Base-by-base conservation (phyloP, 1,284 basidiomycete species). In the Ceratobasidium sp. region DNA sequence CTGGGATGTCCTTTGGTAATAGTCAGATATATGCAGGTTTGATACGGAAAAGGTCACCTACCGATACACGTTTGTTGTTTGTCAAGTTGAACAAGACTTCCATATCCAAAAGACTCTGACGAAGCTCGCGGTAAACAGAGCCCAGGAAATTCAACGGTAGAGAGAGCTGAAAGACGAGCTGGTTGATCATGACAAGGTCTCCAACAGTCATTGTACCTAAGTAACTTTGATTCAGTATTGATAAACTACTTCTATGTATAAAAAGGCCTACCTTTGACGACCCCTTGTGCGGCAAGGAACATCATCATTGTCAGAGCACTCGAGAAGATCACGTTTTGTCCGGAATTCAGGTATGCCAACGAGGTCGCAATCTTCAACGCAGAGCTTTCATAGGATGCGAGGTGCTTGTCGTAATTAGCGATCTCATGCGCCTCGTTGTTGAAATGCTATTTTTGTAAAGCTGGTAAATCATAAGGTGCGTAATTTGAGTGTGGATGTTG, bases 131-230 rank as follows among this genome's bases (percentile, higher is more conserved):
- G 79, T 99, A 99, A 59, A 99, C 96, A 0, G 95, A 95, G 0
- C 97, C 97, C 71, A 99, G 84, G 83, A 99, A 99, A 83, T 98
- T 98, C 75, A 99, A 88, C 1, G 97, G 97, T 26, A 99, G 84
- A 0, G 95, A 97, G 0, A 99, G 85, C 81, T 99, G 98, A 84
- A 99, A 99, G 46, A 99, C 96, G n/a, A 99, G 87, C 80, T 98
- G 97, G 81, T 99, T 99, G 78, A 98, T 92, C 93, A 99, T 98
- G 75, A 99, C 98, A 23, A 99, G 87, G 80, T 99, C 97, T 11
- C 97, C 98, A 28, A 99, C 88, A 1, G 96, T 98, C 97, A 99
- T 98, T 0, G 94, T 95, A 13, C 96, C 96, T 94, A 74, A 13
- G 11, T 28, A 54, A 59, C 23, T 41, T 28, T 16, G 49, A n/a